phyloP scores from a whole-genome alignment of 192 early-diverging fungal genomes.

The Pecoramyces ruminantium region DNA sequence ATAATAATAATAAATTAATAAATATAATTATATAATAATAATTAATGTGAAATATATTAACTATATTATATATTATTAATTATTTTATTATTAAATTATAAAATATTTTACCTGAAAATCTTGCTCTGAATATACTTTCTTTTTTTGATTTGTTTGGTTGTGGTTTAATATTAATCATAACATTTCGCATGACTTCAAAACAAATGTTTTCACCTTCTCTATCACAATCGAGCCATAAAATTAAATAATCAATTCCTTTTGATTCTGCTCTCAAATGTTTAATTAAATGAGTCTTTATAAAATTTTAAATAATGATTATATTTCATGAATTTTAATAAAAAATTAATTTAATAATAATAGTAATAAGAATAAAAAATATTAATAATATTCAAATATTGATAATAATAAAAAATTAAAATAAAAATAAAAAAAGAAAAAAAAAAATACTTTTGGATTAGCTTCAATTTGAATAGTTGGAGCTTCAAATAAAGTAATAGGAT shows the following conservation, averaged over 20 bases:
- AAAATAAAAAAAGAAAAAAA: too few relatives aligned
- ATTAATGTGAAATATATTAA: too few relatives aligned
- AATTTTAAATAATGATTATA: too few relatives aligned
- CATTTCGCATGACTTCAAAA: conserved; percentile 12
- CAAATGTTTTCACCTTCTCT: conserved; percentile 34
- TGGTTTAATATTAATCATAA: background rate
- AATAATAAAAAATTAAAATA: too few relatives aligned
- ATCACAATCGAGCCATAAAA: conserved; percentile 34
- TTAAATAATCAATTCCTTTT: conserved; percentile 22
- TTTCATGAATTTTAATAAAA: too few relatives aligned
- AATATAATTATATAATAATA: too few relatives aligned
- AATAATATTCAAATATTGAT: too few relatives aligned
- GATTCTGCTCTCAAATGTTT: conserved; percentile 18
- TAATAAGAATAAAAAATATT: too few relatives aligned
- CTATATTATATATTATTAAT: too few relatives aligned
- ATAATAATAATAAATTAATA: too few relatives aligned
- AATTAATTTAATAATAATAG: too few relatives aligned
- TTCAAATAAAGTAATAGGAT: conserved; percentile 18
- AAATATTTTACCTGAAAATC: background rate
- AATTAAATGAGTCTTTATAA: conserved; percentile 9
- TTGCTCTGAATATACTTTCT: background rate
- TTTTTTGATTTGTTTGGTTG: background rate
- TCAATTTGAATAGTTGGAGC: conserved; percentile 19
- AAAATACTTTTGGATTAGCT: conserved; percentile 23
- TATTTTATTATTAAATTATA: too few relatives aligned